A percentile compares a stretch with the other conserved stretches of the same genome.
phyloP scores from a whole-genome alignment of 768 basidiomycete genomes.

The Lentinula boryana region DNA sequence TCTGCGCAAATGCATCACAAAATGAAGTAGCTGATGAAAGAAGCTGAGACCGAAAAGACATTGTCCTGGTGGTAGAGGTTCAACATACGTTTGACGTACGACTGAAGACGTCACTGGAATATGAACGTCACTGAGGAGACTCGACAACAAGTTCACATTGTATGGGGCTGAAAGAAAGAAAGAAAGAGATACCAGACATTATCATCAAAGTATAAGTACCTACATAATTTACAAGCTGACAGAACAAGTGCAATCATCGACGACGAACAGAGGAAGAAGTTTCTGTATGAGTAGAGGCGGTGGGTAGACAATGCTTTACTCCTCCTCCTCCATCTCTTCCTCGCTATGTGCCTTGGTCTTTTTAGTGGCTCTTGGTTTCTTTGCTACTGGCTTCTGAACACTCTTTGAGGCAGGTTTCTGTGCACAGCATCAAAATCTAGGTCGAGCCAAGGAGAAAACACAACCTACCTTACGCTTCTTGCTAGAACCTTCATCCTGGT shows the following conservation, averaged over 20 bases:
- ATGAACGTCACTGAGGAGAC: neutral
- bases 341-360: neutral
- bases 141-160: no score
- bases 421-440: neutral
- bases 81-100: neutral
- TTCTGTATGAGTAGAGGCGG: neutral
- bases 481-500: slow-evolving; percentile 10
- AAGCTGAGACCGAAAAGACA: slow-evolving; percentile 29
- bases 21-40: slow-evolving; percentile 38
- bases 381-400: neutral
- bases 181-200: neutral
- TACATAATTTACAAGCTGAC: slow-evolving; percentile 1
- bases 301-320: neutral
- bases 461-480: slow-evolving; percentile 6
- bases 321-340: neutral
- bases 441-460: no score
- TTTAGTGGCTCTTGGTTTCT: slow-evolving; percentile 4
- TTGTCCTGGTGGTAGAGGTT: slow-evolving; percentile 3
- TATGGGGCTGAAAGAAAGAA: neutral
- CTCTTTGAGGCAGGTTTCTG: slow-evolving; percentile 8
- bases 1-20: slow-evolving; percentile 45
- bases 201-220: neutral
- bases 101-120: neutral
- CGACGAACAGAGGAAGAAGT: neutral
- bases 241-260: neutral